Evolutionary conservation across 306 rosid genomes (phyloP).

Genomic region (Corylus americana): DNA sequence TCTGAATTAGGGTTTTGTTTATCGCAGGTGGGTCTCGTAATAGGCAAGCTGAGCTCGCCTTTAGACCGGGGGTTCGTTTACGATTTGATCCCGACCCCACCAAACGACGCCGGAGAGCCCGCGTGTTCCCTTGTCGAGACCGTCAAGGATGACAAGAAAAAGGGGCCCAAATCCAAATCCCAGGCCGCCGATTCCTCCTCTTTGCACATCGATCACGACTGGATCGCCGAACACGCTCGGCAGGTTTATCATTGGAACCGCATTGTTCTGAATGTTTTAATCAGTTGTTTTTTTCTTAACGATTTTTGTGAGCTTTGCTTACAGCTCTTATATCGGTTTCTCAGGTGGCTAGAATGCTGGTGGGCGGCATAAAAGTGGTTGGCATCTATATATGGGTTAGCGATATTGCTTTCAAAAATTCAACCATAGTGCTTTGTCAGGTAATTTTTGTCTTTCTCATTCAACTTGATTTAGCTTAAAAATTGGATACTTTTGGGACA

Average conservation of each 20-base stretch:
- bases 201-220: slow-evolving; percentile 62
- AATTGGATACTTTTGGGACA: no score
- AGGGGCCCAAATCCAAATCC: slow-evolving; percentile 64
- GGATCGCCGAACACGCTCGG: slow-evolving; percentile 95
- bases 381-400: slow-evolving; percentile 77
- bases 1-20: slow-evolving; percentile 5
- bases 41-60: slow-evolving; percentile 69
- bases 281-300: not conserved
- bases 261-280: not conserved
- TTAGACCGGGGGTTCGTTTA: slow-evolving; percentile 78
- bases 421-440: slow-evolving; percentile 73
- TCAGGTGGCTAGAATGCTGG: slow-evolving; percentile 78
- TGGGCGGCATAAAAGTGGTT: slow-evolving; percentile 78
- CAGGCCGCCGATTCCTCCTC: slow-evolving; percentile 56
- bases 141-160: slow-evolving; percentile 59
- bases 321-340: not conserved
- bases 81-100: slow-evolving; percentile 79
- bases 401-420: slow-evolving; percentile 71
- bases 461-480: not conserved
- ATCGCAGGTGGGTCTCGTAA: slow-evolving; percentile 73
- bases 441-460: slow-evolving; percentile 24
- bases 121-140: slow-evolving; percentile 57
- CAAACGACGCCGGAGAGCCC: slow-evolving; percentile 64
- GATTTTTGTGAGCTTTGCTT: slow-evolving; percentile 9
- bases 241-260: slow-evolving; percentile 45